Evolutionary conservation across 352 stramenopile genomes (phyloP).

Genomic region (Aphanomyces astaci): DNA sequence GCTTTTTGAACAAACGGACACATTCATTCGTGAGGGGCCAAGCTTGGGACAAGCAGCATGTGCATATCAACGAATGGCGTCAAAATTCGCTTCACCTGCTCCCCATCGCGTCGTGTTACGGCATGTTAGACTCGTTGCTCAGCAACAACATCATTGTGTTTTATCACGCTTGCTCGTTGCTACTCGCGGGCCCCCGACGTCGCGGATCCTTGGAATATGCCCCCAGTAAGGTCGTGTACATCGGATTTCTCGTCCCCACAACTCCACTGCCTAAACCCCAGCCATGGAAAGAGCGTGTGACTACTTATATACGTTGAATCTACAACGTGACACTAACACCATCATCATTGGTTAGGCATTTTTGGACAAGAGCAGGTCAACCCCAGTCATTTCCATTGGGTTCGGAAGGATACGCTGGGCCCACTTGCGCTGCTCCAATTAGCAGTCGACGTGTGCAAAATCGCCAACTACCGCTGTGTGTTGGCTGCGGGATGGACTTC

Average conservation of each 20-base stretch:
- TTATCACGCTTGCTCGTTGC: background rate
- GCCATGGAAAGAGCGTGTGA: background rate
- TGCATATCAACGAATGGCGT: conserved; percentile 16
- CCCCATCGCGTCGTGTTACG: background rate
- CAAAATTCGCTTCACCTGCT: background rate
- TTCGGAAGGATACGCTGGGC: conserved; percentile 18
- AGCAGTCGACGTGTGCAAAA: conserved; percentile 4
- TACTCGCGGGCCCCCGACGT: background rate
- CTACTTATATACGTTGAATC: conserved; percentile 1
- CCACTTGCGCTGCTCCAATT: background rate
- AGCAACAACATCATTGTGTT: conserved; percentile 1
- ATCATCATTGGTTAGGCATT: background rate
- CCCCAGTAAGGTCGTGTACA: background rate
- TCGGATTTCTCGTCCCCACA: background rate
- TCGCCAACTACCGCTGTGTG: background rate
- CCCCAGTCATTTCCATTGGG: conserved; percentile 14
- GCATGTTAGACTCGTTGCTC: background rate
- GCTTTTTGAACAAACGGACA: conserved; percentile 11
- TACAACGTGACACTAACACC: background rate
- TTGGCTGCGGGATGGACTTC: conserved; percentile 7
- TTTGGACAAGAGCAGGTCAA: background rate
- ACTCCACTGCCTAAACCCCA: background rate
- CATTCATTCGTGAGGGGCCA: background rate
- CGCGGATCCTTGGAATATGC: background rate
- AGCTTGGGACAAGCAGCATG: background rate